A percentile compares a stretch with the other conserved stretches of the same genome.
Evolutionary conservation across 805 yeast genomes (phyloP).

Genomic region (Kodamaea kaohsiungensis): DNA sequence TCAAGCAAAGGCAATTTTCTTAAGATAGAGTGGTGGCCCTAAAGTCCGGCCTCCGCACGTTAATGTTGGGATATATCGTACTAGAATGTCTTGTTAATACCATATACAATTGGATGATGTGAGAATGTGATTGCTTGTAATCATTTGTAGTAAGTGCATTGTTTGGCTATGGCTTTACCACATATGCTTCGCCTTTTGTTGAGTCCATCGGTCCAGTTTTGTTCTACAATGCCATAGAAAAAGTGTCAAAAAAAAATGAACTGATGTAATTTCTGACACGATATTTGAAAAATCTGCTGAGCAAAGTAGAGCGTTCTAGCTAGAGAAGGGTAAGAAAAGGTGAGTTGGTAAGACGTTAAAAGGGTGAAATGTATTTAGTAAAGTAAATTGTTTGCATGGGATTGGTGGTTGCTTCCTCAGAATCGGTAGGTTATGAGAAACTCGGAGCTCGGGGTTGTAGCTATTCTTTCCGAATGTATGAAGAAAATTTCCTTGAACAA

Average conservation of each 20-base stretch:
- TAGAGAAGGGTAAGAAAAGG: no score
- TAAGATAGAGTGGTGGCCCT: neutral
- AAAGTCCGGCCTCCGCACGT: conserved; percentile 2
- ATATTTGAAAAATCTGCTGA: neutral
- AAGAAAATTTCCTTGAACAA: neutral
- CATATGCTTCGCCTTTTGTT: neutral
- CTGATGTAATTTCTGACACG: neutral
- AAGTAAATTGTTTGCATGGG: neutral
- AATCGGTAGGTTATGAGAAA: neutral
- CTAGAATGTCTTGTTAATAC: neutral
- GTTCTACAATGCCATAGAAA: neutral
- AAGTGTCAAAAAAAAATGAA: neutral
- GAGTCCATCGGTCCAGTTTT: neutral
- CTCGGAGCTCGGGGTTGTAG: neutral
- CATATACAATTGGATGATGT: neutral
- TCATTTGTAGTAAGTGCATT: no score
- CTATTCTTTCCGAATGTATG: neutral
- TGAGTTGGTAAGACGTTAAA: no score
- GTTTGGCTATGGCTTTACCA: neutral
- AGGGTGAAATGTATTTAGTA: no score
- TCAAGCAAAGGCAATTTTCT: neutral
- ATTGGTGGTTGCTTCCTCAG: neutral
- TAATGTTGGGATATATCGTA: neutral
- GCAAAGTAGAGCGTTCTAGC: neutral
- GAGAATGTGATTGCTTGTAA: no score